Conservation (phyloP, 1,284 basidiomycete species). For the Leccinum discolor region DNA sequence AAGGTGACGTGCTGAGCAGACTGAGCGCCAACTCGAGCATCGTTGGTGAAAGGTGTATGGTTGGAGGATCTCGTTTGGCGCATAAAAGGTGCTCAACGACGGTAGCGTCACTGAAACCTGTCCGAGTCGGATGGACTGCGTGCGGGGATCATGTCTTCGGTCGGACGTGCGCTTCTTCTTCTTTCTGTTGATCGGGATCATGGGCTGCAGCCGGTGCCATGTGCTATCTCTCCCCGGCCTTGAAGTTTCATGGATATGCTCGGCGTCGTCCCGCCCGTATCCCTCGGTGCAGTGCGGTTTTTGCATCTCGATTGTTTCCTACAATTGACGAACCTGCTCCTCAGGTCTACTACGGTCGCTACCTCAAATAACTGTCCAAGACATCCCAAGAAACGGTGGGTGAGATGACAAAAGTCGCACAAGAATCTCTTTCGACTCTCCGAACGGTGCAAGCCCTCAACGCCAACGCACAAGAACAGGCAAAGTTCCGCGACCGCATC, state of each 20-base stretch:
- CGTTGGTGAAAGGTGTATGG: conserved; percentile 83
- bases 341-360: conserved; percentile 95
- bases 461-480: conserved; percentile 70
- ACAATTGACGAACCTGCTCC: background rate
- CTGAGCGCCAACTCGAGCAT: conserved; percentile 93
- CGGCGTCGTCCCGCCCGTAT: conserved; percentile 92
- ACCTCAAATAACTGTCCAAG: conserved; percentile 90
- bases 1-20: conserved; percentile 92
- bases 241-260: conserved; percentile 88
- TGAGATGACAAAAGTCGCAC: conserved; percentile 91
- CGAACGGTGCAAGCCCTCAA: conserved; percentile 95
- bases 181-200: conserved; percentile 1
- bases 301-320: background rate
- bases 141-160: conserved; percentile 85
- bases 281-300: conserved; percentile 69
- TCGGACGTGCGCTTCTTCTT: conserved; percentile 67
- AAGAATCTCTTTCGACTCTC: conserved; percentile 90
- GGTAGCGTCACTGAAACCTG: conserved; percentile 76
- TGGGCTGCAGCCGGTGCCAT: conserved; percentile 80
- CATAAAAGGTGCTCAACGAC: background rate
- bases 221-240: conserved; percentile 91
- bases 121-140: conserved; percentile 78
- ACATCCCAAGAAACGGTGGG: conserved; percentile 93
- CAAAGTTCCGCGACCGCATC: conserved; percentile 71
- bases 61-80: background rate